phyloP scores from a whole-genome alignment of 176 grass and related monocot species.

The Metroxylon sagu region DNA sequence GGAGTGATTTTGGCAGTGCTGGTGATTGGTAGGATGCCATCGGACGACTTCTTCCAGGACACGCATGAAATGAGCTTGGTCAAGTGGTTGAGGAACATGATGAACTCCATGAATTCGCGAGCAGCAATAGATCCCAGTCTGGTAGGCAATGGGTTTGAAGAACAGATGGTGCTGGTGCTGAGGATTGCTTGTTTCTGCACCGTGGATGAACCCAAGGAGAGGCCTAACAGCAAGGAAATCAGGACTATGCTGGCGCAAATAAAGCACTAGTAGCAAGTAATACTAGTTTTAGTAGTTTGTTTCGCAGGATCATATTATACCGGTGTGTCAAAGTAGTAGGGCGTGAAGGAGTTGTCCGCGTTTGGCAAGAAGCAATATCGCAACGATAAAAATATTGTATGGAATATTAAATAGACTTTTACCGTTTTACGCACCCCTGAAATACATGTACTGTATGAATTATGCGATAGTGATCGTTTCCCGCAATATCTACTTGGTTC shows the following conservation, averaged over 20 bases:
- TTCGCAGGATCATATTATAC: too few species aligned
- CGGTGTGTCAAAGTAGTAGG: too few species aligned
- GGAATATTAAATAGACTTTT: too few species aligned
- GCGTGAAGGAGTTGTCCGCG: too few species aligned
- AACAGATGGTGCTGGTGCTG: conserved; percentile 13
- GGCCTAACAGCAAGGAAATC: conserved; percentile 10
- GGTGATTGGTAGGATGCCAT: conserved; percentile 5
- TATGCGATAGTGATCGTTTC: too few species aligned
- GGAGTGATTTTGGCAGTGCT: conserved; percentile 17
- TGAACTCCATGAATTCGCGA: not conserved
- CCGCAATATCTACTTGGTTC: too few species aligned
- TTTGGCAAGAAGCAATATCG: too few species aligned
- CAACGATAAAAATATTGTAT: too few species aligned
- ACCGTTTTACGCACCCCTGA: too few species aligned
- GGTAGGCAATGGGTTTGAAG: not conserved
- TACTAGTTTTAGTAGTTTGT: too few species aligned
- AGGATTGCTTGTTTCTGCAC: conserved; percentile 14
- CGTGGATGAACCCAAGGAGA: conserved; percentile 5
- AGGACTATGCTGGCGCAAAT: conserved; percentile 11
- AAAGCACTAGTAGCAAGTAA: not conserved
- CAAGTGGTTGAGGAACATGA: conserved; percentile 5
- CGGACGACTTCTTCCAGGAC: conserved; percentile 18
- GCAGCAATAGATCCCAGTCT: conserved; percentile 4
- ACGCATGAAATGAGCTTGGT: conserved; percentile 17
- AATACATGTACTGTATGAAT: too few species aligned